Percentiles rank a stretch among this genome's conserved stretches.
Conservation (phyloP, 371 early-diverging fungal species). For the Apophysomyces sp. region DNA sequence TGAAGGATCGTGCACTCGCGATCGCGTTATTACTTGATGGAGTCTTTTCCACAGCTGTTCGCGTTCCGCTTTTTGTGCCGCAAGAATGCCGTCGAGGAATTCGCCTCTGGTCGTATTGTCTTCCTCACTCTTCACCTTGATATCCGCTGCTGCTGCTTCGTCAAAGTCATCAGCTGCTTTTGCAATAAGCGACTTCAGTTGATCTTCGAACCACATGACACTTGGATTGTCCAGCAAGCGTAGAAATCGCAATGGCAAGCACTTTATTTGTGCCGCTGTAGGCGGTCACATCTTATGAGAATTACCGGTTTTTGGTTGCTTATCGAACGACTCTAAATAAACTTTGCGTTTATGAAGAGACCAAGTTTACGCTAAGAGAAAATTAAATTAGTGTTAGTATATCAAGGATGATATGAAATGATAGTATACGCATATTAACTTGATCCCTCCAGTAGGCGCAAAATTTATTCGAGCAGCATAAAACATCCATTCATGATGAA, state of each 20-base stretch:
- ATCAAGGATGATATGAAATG: no score
- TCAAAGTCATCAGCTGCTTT: slow-evolving; percentile 39
- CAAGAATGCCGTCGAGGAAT: slow-evolving; percentile 20
- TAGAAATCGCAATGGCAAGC: no score
- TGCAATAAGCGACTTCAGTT: slow-evolving; percentile 21
- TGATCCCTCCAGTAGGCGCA: not conserved
- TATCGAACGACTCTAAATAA: no score
- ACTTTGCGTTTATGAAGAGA: no score
- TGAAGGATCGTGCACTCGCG: no score
- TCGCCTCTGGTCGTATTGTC: slow-evolving; percentile 27
- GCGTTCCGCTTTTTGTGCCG: slow-evolving; percentile 22
- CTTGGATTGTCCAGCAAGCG: no score
- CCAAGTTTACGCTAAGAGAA: no score
- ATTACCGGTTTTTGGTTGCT: no score
- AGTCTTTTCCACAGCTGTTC: slow-evolving; percentile 30
- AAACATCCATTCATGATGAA: not conserved
- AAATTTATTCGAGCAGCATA: not conserved
- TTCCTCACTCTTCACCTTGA: slow-evolving; percentile 17
- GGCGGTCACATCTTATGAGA: no score
- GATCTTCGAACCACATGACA: slow-evolving; percentile 17
- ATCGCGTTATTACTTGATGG: slow-evolving; percentile 27
- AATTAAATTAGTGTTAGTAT: no score
- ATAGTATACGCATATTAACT: not conserved
- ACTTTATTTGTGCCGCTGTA: no score
- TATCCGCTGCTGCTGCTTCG: slow-evolving; percentile 18